Evolutionary conservation across 2,329 filamentous ascomycete genomes (phyloP), one percentile per base, ranked within the genome.

Genomic region (Xylaria multiplex): DNA sequence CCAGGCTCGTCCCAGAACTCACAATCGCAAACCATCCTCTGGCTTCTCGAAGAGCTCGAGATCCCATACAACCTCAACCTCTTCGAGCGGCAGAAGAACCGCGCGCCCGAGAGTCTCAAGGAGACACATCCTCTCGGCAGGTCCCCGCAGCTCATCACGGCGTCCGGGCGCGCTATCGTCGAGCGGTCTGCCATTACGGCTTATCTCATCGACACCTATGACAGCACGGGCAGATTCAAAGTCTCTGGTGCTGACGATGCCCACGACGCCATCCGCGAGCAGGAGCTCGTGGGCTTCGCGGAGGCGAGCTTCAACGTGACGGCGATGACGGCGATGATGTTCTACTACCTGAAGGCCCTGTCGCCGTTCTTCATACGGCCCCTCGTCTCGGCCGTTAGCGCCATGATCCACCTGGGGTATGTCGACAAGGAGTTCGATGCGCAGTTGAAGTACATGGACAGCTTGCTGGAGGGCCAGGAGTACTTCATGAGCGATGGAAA

Each of bases 201-300:
- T 11, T 71, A 72, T 46, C 64, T 72, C n/a, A 70, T 72, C 45
- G 60, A 65, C 22, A 72, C 66, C 11, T 72, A 71, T 65, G 71
- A 72, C 64, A 53, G 16, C 40, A 49, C 56, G 5, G 65, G 67
- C 16, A 65, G 57, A 24, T 70, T 71, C 69, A 67, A 66, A 22
- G 55, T 66, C 11, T 67, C 50, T 2, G 64, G 60, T 40, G 27
- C 9, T 16, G 62, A 64, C 22, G 69, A 66, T 11, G 40, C 24
- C 2, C 64, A 70, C 57, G 70, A 71, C 55, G 60, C 13, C 19
- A 3, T 68, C 14, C 69, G 68, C 24, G 69, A 72, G 45, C 60
- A 70, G 14, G 65, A 72, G 49, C 68, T 72, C 45, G 43, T 72
- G 5, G 52, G 62, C 13, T 69, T 69, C 59, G 67, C 58, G 35